Evolutionary conservation across 129 eudicot species (phyloP), one percentile per base, ranked within the genome.

Genomic region (Smallanthus sonchifolius): DNA sequence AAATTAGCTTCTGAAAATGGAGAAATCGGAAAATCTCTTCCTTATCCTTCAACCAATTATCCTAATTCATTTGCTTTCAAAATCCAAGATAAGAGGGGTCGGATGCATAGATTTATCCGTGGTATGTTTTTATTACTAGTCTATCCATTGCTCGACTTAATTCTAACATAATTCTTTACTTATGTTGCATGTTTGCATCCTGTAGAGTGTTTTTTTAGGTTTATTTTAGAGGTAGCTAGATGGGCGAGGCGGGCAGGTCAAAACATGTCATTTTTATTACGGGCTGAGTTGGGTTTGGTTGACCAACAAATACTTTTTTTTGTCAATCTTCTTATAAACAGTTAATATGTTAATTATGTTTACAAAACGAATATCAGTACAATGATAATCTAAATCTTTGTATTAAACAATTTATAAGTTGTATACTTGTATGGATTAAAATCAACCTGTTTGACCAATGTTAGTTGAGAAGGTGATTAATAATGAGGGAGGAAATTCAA

Each of bases 51-150:
- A 47, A 59, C 96, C 28, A 70, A 47, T 72, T 47, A 52, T 75
- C 83, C 93, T 10, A 82, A 74, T 71, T 52, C 77, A 54, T 94
- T 94, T 82, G 84, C 91, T 36, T 94, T 94, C 81, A 94, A 94
- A 77, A 84, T 94, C 81, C 85, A 94, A 88, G 99, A 94, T 78
- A 87, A 75, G 76, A 83, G 79, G 74, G 99, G 99, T 36, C 83
- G 97, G 62, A 94, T 88, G 96, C 97, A 91, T 79, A 84, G 99
- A 38, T 94, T 94, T 56, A 79, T 78, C 10, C 88, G 89, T 72
- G 99, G 99, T 94, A 82, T 59, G 86, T 63, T 59, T 67, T 65
- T 77, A 32, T 69, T 54, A 35, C 60, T 67, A 48, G 34, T 14
- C 19, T n/a, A 36, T 30, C 17, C 38, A 45, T 61, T 17, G 9